These are phyloP conservation scores for Acanthamoeba triangularis DNA, from an alignment of 208 protist species.

Conservation along the genomic window DNA sequence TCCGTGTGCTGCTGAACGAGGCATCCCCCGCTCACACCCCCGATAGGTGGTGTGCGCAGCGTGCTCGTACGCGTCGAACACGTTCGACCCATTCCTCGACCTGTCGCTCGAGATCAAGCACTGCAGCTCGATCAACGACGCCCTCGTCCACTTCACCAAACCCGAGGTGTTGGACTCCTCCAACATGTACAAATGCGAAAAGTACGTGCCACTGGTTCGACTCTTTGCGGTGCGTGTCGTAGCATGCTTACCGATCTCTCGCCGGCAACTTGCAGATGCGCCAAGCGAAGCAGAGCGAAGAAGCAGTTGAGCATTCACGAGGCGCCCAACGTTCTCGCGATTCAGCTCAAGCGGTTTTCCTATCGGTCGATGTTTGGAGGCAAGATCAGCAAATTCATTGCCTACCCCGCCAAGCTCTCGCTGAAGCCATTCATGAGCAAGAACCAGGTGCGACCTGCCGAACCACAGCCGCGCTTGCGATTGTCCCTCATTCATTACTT, in stretches of 20 bases:
- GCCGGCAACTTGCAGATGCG: constrained; percentile 79
- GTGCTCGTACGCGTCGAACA: constrained; percentile 89
- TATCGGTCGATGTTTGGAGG: constrained; percentile 77
- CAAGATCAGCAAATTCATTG: constrained; percentile 84
- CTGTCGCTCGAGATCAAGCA: constrained; percentile 90
- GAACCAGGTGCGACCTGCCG: constrained; percentile 25
- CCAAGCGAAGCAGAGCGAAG: constrained; percentile 83
- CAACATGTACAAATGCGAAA: constrained; percentile 92
- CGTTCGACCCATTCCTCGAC: constrained; percentile 93
- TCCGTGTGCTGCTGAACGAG: background rate
- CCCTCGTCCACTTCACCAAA: constrained; percentile 87
- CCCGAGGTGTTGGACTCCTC: constrained; percentile 88
- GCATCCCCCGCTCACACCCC: too few species aligned
- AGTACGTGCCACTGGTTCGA: constrained; percentile 71
- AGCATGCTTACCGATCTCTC: background rate
- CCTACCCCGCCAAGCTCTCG: constrained; percentile 78
- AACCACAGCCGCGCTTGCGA: background rate
- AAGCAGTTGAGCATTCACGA: constrained; percentile 90
- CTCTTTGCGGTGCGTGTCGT: background rate
- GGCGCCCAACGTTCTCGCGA: constrained; percentile 89
- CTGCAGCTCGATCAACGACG: constrained; percentile 79
- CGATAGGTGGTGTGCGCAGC: constrained; percentile 86
- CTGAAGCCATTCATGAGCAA: constrained; percentile 78
- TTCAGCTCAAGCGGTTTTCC: constrained; percentile 94
- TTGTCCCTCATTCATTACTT: background rate